phyloP scores from a whole-genome alignment of 129 eudicot species.

The Escallonia herrerae region DNA sequence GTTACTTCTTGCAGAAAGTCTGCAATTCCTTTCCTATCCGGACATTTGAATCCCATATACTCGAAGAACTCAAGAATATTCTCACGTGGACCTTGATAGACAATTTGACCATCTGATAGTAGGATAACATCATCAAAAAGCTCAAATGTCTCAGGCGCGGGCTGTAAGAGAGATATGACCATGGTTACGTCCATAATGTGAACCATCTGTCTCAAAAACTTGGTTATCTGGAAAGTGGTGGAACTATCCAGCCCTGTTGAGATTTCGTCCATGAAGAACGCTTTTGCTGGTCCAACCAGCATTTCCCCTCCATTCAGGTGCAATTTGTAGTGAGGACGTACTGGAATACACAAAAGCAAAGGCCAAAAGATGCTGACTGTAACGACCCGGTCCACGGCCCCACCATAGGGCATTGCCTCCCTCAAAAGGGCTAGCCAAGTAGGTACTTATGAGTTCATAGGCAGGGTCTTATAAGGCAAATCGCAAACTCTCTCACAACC shows the following conservation, averaged over 20 bases:
- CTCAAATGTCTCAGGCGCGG: conserved; percentile 10
- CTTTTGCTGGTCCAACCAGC: conserved; percentile 13
- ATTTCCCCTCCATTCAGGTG: conserved; percentile 6
- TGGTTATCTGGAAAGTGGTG: conserved; percentile 7
- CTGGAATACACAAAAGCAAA: too few species aligned
- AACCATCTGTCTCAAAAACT: conserved; percentile 11
- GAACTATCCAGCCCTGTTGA: conserved; percentile 14
- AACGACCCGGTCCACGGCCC: too few species aligned
- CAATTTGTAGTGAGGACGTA: not conserved
- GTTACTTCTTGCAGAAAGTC: conserved; percentile 16
- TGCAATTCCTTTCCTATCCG: conserved; percentile 12
- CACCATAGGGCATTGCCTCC: too few species aligned
- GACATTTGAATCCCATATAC: conserved; percentile 7
- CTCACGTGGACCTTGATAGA: conserved; percentile 13
- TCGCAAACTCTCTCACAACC: too few species aligned
- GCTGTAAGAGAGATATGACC: conserved; percentile 10
- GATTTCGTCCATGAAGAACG: conserved; percentile 7
- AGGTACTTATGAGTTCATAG: too few species aligned
- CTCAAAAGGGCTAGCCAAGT: too few species aligned
- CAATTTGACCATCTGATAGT: conserved; percentile 11
- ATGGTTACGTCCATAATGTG: conserved; percentile 13
- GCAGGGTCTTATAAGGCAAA: too few species aligned
- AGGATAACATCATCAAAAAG: conserved; percentile 13
- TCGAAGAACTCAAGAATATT: conserved; percentile 10
- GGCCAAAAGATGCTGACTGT: too few species aligned